Evolutionary conservation across 2,329 filamentous ascomycete genomes (phyloP).

Genomic region (Fusarium coicis): DNA sequence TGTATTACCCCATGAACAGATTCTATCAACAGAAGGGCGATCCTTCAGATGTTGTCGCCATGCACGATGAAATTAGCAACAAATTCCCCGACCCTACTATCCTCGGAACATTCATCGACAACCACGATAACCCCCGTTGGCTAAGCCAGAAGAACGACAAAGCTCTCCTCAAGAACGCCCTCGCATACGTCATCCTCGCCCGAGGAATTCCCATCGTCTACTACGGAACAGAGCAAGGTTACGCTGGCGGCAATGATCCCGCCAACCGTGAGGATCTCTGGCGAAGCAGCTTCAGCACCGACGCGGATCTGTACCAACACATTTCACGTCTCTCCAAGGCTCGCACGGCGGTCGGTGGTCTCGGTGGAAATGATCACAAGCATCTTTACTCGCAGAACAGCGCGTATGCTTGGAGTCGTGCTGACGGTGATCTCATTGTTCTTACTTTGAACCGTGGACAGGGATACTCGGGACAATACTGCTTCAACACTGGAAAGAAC

Average conservation of each 20-base stretch:
- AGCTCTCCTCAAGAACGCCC: constrained; percentile 67
- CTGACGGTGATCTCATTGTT: constrained; percentile 13
- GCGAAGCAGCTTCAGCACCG: constrained; percentile 59
- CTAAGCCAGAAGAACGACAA: constrained; percentile 62
- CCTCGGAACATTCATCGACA: constrained; percentile 64
- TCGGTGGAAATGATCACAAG: constrained; percentile 20
- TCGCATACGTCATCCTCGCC: constrained; percentile 69
- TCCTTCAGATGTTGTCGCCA: constrained; percentile 53
- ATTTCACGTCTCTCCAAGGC: constrained; percentile 30
- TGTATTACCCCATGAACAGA: constrained; percentile 54
- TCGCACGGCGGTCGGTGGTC: constrained; percentile 10
- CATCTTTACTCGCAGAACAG: constrained; percentile 16
- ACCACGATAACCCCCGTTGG: constrained; percentile 68
- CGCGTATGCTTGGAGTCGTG: constrained; percentile 31
- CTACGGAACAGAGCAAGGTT: constrained; percentile 73
- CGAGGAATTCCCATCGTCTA: constrained; percentile 74
- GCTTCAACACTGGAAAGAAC: constrained; percentile 13
- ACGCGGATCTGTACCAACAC: constrained; percentile 24
- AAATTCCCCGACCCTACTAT: constrained; percentile 45
- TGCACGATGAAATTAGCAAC: constrained; percentile 49
- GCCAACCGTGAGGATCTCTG: constrained; percentile 69
- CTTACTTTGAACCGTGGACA: constrained; percentile 20
- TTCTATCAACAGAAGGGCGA: constrained; percentile 54
- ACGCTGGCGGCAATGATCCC: constrained; percentile 57
- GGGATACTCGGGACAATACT: constrained; percentile 19